These are phyloP conservation scores for Pyrenochaeta sp. DNA, from an alignment of 2,329 filamentous ascomycete species.

Conservation along the genomic window DNA sequence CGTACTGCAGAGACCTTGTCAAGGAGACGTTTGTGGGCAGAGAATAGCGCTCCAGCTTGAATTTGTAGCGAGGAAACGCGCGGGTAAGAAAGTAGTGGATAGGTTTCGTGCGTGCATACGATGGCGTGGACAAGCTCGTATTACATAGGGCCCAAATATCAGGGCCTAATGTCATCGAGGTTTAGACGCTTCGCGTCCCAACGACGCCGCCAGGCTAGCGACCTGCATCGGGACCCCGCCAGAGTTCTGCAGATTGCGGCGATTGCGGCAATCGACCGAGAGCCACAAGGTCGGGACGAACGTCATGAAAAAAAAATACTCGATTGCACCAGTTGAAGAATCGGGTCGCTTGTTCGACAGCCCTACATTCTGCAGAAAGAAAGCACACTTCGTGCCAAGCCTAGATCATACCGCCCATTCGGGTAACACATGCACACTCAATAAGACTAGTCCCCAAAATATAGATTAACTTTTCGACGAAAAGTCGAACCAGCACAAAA, in stretches of 20 bases:
- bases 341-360: background rate
- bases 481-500: too few species aligned
- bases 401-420: too few species aligned
- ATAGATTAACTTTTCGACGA: too few species aligned
- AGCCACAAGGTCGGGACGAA: background rate
- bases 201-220: background rate
- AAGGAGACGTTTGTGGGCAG: conserved; percentile 2
- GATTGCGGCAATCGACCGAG: background rate
- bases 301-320: background rate
- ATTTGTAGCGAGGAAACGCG: background rate
- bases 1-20: background rate
- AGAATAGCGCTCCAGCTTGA: conserved; percentile 3
- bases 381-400: background rate
- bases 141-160: too few species aligned
- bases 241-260: background rate
- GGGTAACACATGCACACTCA: too few species aligned
- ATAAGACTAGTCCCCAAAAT: too few species aligned
- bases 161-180: background rate
- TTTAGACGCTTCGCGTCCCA: background rate
- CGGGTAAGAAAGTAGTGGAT: conserved; percentile 1
- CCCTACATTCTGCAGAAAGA: background rate
- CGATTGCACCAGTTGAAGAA: background rate
- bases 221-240: background rate
- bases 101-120: background rate
- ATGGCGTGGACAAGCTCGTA: conserved; percentile 1